A percentile compares a stretch with the other conserved stretches of the same genome.
Evolutionary conservation across 352 stramenopile genomes (phyloP).

Genomic region (Pythium periplocum): DNA sequence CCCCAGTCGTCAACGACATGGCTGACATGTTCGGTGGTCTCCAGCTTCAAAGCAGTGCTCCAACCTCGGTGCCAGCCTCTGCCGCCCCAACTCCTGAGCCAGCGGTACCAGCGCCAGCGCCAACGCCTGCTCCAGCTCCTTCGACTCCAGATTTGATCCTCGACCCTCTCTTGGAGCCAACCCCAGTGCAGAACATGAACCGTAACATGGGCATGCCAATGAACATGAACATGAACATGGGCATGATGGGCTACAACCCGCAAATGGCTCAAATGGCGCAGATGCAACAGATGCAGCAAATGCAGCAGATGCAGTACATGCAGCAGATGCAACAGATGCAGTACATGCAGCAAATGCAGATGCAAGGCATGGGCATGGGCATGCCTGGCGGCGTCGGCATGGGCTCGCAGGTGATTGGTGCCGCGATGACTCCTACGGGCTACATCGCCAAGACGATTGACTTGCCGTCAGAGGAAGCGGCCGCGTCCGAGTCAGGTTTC

Average conservation of each 20-base stretch:
- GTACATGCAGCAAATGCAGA: slow-evolving; percentile 66
- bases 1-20: slow-evolving; percentile 8
- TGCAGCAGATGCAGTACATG: slow-evolving; percentile 71
- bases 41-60: slow-evolving; percentile 44
- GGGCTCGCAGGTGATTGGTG: slow-evolving; percentile 75
- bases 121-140: slow-evolving; percentile 6
- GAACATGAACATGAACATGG: slow-evolving; percentile 52
- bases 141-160: slow-evolving; percentile 41
- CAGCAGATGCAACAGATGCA: slow-evolving; percentile 74
- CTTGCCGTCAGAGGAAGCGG: slow-evolving; percentile 63
- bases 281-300: slow-evolving; percentile 47
- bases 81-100: slow-evolving; percentile 5
- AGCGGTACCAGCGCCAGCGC: not conserved
- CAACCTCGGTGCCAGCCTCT: slow-evolving; percentile 19
- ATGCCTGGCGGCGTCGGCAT: slow-evolving; percentile 16
- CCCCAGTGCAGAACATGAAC: slow-evolving; percentile 35
- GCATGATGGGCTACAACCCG: slow-evolving; percentile 63
- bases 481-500: slow-evolving; percentile 61
- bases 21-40: slow-evolving; percentile 78
- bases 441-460: slow-evolving; percentile 89
- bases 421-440: slow-evolving; percentile 75
- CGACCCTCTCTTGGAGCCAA: slow-evolving; percentile 65
- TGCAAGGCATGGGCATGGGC: slow-evolving; percentile 8
- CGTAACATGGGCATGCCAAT: slow-evolving; percentile 59
- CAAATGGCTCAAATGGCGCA: slow-evolving; percentile 39